These are phyloP conservation scores for Lotmaria passim DNA, from an alignment of 208 protist species.

Conservation along the genomic window DNA sequence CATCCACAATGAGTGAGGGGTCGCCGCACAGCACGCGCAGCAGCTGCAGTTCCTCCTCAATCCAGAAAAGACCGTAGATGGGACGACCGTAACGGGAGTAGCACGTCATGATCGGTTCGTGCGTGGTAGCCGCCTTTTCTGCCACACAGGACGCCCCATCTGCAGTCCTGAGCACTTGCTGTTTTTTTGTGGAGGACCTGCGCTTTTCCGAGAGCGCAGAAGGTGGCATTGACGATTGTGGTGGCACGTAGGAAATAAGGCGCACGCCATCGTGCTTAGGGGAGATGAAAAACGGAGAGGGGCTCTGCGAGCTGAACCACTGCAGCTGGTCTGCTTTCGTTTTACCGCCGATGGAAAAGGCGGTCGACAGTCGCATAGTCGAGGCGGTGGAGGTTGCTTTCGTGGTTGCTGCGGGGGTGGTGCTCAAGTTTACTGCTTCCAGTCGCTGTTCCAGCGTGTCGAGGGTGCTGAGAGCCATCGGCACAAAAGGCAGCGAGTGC, in stretches of 20 bases:
- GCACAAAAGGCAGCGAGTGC: slow-evolving; percentile 72
- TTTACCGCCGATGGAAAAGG: not conserved
- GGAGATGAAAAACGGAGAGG: slow-evolving; percentile 79
- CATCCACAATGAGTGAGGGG: slow-evolving; percentile 69
- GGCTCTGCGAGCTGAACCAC: slow-evolving; percentile 37
- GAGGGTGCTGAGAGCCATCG: slow-evolving; percentile 85
- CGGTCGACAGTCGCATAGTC: not conserved
- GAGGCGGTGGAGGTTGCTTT: not conserved
- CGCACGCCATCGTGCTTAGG: slow-evolving; percentile 90
- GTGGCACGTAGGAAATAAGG: slow-evolving; percentile 70
- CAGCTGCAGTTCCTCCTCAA: slow-evolving; percentile 82
- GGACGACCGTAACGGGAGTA: slow-evolving; percentile 84
- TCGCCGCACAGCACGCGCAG: slow-evolving; percentile 76
- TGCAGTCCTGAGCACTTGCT: not conserved
- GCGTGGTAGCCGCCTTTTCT: no score
- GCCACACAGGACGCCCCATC: not conserved
- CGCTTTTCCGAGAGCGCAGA: not conserved
- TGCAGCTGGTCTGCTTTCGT: slow-evolving; percentile 23
- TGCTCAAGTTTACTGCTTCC: slow-evolving; percentile 7
- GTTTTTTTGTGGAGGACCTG: not conserved
- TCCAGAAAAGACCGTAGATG: slow-evolving; percentile 82
- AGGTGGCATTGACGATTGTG: slow-evolving; percentile 6
- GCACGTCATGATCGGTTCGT: slow-evolving; percentile 46
- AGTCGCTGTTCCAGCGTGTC: slow-evolving; percentile 54
- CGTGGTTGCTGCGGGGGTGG: not conserved